phyloP scores from a whole-genome alignment of 495 filamentous ascomycete genomes.

The Pyrenopolyporus hunteri region DNA sequence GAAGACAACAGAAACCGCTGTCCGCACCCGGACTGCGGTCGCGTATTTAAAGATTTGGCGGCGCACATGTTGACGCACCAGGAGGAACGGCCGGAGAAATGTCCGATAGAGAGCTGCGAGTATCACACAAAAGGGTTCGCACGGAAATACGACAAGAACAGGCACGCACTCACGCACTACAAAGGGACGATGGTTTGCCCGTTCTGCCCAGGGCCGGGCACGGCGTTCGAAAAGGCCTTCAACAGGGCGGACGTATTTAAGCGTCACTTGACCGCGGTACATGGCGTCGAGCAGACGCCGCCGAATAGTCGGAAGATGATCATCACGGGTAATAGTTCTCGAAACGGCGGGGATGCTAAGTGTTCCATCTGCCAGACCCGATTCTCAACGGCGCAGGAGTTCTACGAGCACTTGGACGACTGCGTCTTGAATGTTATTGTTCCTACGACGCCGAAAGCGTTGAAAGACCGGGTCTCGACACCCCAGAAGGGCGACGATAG shows the following conservation, averaged over 20 bases:
- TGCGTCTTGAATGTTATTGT: conserved; percentile 97
- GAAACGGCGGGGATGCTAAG: conserved; percentile 75
- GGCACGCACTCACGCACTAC: conserved; percentile 97
- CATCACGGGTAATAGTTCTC: conserved; percentile 60
- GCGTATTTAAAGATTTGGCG: conserved; percentile 89
- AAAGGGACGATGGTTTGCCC: conserved; percentile 99
- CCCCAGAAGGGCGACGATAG: conserved; percentile 52
- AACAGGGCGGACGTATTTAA: conserved; percentile 99
- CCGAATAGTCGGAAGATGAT: conserved; percentile 94
- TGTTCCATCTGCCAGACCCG: conserved; percentile 94
- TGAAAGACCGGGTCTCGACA: conserved; percentile 63
- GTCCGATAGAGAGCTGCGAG: conserved; percentile 91
- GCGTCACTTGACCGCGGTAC: conserved; percentile 91
- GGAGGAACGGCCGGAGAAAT: conserved; percentile 93
- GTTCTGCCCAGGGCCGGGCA: conserved; percentile 94
- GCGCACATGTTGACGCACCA: conserved; percentile 98
- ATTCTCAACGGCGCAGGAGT: conserved; percentile 92
- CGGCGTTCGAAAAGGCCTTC: conserved; percentile 95
- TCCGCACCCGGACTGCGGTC: conserved; percentile 83
- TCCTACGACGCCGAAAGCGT: conserved; percentile 72
- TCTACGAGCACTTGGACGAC: conserved; percentile 98
- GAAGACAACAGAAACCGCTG: conserved; percentile 58
- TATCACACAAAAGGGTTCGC: conserved; percentile 97
- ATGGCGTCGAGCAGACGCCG: conserved; percentile 93
- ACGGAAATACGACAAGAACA: conserved; percentile 97